phyloP scores from a whole-genome alignment of 1,139 yeast species.

The Lodderomyces metapsilosis region DNA sequence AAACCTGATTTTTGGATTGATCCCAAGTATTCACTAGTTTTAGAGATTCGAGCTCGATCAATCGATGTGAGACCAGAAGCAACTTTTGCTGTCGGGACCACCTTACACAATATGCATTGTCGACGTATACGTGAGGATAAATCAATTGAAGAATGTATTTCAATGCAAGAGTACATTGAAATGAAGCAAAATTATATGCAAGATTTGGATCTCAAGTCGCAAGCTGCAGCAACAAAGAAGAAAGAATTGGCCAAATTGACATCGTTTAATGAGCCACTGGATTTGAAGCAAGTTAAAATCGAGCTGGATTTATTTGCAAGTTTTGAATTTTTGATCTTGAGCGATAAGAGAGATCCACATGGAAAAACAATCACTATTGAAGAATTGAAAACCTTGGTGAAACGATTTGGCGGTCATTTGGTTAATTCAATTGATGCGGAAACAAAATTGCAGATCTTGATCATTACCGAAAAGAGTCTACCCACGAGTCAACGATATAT shows the following conservation, averaged over 20 bases:
- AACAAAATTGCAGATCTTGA: slow-evolving; percentile 22
- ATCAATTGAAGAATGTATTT: slow-evolving; percentile 51
- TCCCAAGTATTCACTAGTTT: slow-evolving; percentile 72
- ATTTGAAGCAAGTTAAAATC: slow-evolving; percentile 12
- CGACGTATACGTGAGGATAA: slow-evolving; percentile 70
- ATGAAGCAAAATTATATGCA: slow-evolving; percentile 30
- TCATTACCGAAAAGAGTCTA: slow-evolving; percentile 51
- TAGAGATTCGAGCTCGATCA: slow-evolving; percentile 85
- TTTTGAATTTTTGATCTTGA: slow-evolving; percentile 34
- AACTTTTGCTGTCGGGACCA: slow-evolving; percentile 63
- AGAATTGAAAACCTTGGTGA: slow-evolving; percentile 39
- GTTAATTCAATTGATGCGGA: slow-evolving; percentile 17
- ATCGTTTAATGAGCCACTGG: slow-evolving; percentile 15
- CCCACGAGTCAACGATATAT: slow-evolving; percentile 44
- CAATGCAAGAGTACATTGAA: slow-evolving; percentile 52
- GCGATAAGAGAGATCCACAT: slow-evolving; percentile 37
- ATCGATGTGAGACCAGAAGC: slow-evolving; percentile 49
- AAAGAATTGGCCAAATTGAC: slow-evolving; percentile 1
- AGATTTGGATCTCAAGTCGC: slow-evolving; percentile 24
- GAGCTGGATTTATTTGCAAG: slow-evolving; percentile 24
- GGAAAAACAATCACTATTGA: slow-evolving; percentile 28
- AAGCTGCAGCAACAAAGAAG: slow-evolving; percentile 22
- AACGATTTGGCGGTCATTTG: slow-evolving; percentile 51
- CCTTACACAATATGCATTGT: slow-evolving; percentile 77
- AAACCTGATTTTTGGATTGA: slow-evolving; percentile 75